Base-by-base conservation (phyloP, 352 stramenopile genomes). In the Phytopythium montanum region DNA sequence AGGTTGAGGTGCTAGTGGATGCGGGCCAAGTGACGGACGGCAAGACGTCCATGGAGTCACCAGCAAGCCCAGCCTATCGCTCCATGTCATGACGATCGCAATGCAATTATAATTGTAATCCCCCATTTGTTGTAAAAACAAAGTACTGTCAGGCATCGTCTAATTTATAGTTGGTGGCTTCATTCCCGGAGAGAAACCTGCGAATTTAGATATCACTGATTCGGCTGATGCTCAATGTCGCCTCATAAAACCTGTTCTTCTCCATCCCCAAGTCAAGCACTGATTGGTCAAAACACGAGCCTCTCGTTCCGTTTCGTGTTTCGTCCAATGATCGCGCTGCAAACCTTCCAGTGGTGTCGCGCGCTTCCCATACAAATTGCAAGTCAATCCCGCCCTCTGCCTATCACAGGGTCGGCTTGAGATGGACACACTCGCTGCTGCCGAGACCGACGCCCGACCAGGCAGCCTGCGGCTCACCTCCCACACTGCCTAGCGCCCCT, bases 381-480 rank as follows among this genome's bases (percentile, higher is more conserved):
- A 31, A 45, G 31, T 28, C 13, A 4, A 33, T 51, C 28, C 21
- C 14, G 19, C 7, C 14, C 21, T 44, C 38, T 9, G 18, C 44
- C 44, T 56, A 12, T 55, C 18, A 55, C 18, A 23, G 29, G 49
- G 46, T 53, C 12, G 26, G 9, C 54, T 6, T 66, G 16, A 26
- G 21, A 51, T 51, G 44, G 44, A 51, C 44, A 51, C 44, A 51
- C 25, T 33, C 44, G 14, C 23, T 25, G 23, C 5, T 46, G 2
- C 3, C 7, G 38, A 21, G 14, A 44, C 14, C 38, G n/a, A n/a
- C n/a, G n/a, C n/a, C n/a, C n/a, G n/a, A 44, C 38, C 38, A 44
- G n/a, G n/a, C 41, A 48, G n/a, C 3, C 12, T 9, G 8, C 41
- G 19, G 41, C 19, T 13, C 6, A 13, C 36, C 36, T n/a, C 36